Base-by-base conservation (phyloP, 352 stramenopile species). In the Phytophthora pluvialis region DNA sequence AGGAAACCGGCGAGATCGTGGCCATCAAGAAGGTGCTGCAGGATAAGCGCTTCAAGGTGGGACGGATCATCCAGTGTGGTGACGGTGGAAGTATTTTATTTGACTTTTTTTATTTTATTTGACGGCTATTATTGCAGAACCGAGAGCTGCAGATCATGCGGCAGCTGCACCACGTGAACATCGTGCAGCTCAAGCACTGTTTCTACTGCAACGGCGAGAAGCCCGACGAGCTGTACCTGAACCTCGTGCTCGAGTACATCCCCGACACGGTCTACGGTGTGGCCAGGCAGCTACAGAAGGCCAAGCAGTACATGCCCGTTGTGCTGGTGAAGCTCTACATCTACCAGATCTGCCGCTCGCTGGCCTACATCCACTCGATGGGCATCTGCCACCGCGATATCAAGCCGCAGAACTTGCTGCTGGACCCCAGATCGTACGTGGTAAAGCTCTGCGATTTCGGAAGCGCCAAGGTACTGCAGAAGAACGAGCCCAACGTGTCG, bases 21-120 rank as follows among this genome's bases (percentile, higher is more conserved):
- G 98, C 98, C 9, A 99, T 99, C 70, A 99, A 99, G 81, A 99
- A 99, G 77, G 98, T 99, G 65, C 88, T 99, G 26, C 98, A 99
- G 70, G 98, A 99, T 78, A 99, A 99, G 73, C 88, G 98, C 38
- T 99, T 99, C 78, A 99, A 99, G 82, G 88, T 96, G 28, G 3
- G 63, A 15, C 1, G 10, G 0, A 3, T n/a, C 4, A 36, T 40
- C 51, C 54, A 39, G 28, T 40, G n/a, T 31, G 6, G 13, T 45
- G 7, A 42, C 33, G 18, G 11, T 40, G 54, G 43, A 16, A 44
- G 8, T 42, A 8, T 42, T 71, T 44, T 65, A n/a, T 39, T 6
- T 40, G 15, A 31, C n/a, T 53, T 26, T 32, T 46, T 58, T 62
- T 58, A 53, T 31, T 55, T 26, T 60, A 1, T n/a, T 18, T 18